These are phyloP conservation scores for Chenopodium album DNA, from an alignment of 148 eudicot genomes.

Conservation along the genomic window DNA sequence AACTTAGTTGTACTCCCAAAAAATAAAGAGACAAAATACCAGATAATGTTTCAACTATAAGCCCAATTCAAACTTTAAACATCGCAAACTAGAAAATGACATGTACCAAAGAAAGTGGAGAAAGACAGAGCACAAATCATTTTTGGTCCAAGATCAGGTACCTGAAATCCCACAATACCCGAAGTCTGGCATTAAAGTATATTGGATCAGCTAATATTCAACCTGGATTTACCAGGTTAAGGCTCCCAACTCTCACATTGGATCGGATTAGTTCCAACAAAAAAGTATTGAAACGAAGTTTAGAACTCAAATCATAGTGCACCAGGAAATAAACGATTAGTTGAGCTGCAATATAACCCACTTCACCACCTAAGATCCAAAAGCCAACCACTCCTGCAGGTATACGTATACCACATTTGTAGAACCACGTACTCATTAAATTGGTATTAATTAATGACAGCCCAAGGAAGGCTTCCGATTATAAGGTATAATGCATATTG, in stretches of 20 bases:
- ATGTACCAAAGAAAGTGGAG: not conserved
- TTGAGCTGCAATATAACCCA: not conserved
- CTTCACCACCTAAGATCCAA: not conserved
- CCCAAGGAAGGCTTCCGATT: not conserved
- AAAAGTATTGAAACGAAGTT: not conserved
- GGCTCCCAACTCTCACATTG: not conserved
- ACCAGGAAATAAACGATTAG: not conserved
- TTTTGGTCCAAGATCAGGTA: not conserved
- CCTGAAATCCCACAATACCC: not conserved
- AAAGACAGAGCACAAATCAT: not conserved
- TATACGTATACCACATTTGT: constrained; percentile 8
- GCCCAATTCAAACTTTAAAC: not conserved
- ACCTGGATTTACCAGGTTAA: not conserved
- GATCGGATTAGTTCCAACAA: not conserved
- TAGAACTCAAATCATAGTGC: constrained; percentile 4
- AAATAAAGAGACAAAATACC: not conserved
- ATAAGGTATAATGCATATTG: not conserved
- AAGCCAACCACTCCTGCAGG: constrained; percentile 3
- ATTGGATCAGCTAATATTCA: not conserved
- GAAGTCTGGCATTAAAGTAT: not conserved
- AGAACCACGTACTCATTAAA: not conserved
- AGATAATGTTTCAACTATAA: not conserved
- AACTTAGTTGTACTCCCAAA: not conserved
- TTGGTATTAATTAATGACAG: not conserved
- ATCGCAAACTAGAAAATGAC: not conserved